Evolutionary conservation across 2,329 filamentous ascomycete genomes (phyloP).

Genomic region (Geosmithia morbida): DNA sequence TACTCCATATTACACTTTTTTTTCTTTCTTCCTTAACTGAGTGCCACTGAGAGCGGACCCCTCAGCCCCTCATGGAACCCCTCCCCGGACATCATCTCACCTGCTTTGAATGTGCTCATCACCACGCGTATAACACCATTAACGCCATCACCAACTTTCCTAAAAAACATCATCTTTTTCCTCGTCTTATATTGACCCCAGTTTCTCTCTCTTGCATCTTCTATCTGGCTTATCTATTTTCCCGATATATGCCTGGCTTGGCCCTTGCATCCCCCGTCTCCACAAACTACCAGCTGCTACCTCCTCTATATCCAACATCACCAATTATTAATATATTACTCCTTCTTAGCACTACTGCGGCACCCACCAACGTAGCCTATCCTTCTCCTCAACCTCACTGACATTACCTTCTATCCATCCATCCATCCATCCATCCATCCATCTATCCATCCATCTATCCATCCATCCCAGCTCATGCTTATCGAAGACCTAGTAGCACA

Average conservation of each 20-base stretch:
- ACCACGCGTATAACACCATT: neutral
- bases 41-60: too few relatives aligned
- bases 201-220: too few relatives aligned
- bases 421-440: neutral
- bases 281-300: too few relatives aligned
- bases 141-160: neutral
- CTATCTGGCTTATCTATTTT: too few relatives aligned
- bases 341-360: neutral
- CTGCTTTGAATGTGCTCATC: neutral
- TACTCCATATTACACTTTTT: too few relatives aligned
- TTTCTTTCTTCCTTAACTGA: too few relatives aligned
- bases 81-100: neutral
- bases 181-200: too few relatives aligned
- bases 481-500: neutral
- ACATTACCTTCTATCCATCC: neutral
- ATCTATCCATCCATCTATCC: neutral
- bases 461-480: neutral
- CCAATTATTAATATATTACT: neutral
- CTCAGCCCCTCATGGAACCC: too few relatives aligned
- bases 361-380: neutral
- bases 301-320: neutral
- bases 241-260: too few relatives aligned
- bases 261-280: too few relatives aligned
- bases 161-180: too few relatives aligned
- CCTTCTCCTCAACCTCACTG: neutral